phyloP scores from a whole-genome alignment of 805 yeast species.

The Saccharomycopsis fermentans region DNA sequence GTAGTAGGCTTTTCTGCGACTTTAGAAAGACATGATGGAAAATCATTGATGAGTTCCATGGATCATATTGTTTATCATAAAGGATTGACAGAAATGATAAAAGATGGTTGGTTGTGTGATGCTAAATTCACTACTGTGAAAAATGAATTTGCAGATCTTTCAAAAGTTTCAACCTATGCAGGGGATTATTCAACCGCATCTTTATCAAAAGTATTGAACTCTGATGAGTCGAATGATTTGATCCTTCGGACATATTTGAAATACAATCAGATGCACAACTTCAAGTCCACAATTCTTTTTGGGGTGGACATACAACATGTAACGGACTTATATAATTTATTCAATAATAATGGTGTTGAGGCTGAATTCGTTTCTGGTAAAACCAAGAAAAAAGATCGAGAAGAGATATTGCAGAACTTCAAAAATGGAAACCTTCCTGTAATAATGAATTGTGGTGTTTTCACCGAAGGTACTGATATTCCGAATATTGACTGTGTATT shows the following conservation, averaged over 20 bases:
- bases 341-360: constrained; percentile 49
- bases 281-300: constrained; percentile 63
- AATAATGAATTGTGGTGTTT: constrained; percentile 76
- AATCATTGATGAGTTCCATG: constrained; percentile 46
- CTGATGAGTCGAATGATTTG: constrained; percentile 41
- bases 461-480: constrained; percentile 92
- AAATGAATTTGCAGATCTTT: constrained; percentile 18
- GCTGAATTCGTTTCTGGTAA: constrained; percentile 65
- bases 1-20: constrained; percentile 89
- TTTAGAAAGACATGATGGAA: constrained; percentile 63
- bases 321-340: constrained; percentile 37
- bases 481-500: constrained; percentile 79
- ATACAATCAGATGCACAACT: constrained; percentile 28
- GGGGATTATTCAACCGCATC: constrained; percentile 48
- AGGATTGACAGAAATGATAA: constrained; percentile 54
- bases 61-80: constrained; percentile 69
- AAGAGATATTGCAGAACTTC: constrained; percentile 45
- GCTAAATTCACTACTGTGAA: constrained; percentile 54
- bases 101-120: constrained; percentile 59
- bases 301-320: constrained; percentile 71
- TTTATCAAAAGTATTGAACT: constrained; percentile 47
- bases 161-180: constrained; percentile 17
- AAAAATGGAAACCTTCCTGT: constrained; percentile 55
- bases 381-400: constrained; percentile 46
- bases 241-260: constrained; percentile 45